Conservation (phyloP, 1,139 yeast species). For the Yamadazyma mexicana region DNA sequence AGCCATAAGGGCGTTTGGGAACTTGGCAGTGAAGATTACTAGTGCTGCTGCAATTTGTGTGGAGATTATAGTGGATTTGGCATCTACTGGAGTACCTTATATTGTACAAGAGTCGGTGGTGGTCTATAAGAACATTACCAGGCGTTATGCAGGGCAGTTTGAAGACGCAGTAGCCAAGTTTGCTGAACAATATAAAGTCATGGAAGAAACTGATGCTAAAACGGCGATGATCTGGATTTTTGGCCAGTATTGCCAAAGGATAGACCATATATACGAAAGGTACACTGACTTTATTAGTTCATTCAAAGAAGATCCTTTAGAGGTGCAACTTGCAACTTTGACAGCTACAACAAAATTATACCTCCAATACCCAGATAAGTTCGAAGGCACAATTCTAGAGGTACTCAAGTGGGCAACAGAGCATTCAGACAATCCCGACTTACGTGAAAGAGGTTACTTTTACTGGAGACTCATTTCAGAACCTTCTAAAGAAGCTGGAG, state of each 20-base stretch:
- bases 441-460: slow-evolving; percentile 81
- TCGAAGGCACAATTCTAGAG: slow-evolving; percentile 58
- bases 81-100: slow-evolving; percentile 68
- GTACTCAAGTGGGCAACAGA: slow-evolving; percentile 75
- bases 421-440: slow-evolving; percentile 72
- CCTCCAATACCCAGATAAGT: slow-evolving; percentile 53
- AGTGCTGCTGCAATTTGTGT: slow-evolving; percentile 64
- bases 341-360: slow-evolving; percentile 77
- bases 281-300: slow-evolving; percentile 46
- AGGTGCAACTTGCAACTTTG: slow-evolving; percentile 71
- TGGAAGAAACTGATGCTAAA: slow-evolving; percentile 80
- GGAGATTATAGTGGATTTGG: slow-evolving; percentile 56
- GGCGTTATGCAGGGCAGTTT: slow-evolving; percentile 64
- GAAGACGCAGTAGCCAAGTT: slow-evolving; percentile 42
- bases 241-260: slow-evolving; percentile 64
- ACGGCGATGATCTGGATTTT: slow-evolving; percentile 81
- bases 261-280: slow-evolving; percentile 48
- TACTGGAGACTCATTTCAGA: slow-evolving; percentile 80
- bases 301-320: slow-evolving; percentile 62
- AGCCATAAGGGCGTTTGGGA: slow-evolving; percentile 88
- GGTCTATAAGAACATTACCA: slow-evolving; percentile 71
- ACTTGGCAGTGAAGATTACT: slow-evolving; percentile 72
- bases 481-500: slow-evolving; percentile 24
- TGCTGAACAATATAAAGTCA: slow-evolving; percentile 42
- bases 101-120: slow-evolving; percentile 80